phyloP scores from a whole-genome alignment of 2,329 filamentous ascomycete genomes.

The Penicillium sp. region DNA sequence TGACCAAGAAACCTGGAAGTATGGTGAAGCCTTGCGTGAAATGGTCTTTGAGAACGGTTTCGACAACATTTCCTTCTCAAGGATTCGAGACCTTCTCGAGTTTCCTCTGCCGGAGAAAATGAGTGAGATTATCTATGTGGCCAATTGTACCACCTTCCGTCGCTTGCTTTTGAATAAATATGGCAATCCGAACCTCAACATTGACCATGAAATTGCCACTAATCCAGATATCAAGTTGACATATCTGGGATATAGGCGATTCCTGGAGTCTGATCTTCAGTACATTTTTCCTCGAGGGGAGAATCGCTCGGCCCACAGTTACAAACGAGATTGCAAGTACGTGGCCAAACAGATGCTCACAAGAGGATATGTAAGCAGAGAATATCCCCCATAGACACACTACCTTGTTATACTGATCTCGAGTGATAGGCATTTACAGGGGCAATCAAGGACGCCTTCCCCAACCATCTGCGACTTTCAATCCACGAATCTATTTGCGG shows the following conservation, averaged over 20 bases:
- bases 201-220: neutral
- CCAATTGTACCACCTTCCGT: neutral
- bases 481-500: neutral
- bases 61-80: neutral
- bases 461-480: neutral
- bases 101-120: neutral
- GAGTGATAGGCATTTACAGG: neutral
- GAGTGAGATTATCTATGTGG: neutral
- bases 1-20: neutral
- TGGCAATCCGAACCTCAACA: neutral
- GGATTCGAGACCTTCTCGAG: neutral
- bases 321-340: neutral
- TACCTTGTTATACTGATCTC: neutral
- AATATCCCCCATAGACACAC: neutral
- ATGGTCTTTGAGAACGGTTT: neutral
- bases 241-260: neutral
- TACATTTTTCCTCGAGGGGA: neutral
- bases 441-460: neutral
- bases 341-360: neutral
- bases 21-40: neutral
- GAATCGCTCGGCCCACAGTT: neutral
- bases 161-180: neutral
- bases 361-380: neutral
- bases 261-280: neutral
- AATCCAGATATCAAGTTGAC: neutral